Evolutionary conservation across 2,329 filamentous ascomycete genomes (phyloP), one percentile per base, ranked within the genome.

Genomic region (Camptophora hylomeconis): DNA sequence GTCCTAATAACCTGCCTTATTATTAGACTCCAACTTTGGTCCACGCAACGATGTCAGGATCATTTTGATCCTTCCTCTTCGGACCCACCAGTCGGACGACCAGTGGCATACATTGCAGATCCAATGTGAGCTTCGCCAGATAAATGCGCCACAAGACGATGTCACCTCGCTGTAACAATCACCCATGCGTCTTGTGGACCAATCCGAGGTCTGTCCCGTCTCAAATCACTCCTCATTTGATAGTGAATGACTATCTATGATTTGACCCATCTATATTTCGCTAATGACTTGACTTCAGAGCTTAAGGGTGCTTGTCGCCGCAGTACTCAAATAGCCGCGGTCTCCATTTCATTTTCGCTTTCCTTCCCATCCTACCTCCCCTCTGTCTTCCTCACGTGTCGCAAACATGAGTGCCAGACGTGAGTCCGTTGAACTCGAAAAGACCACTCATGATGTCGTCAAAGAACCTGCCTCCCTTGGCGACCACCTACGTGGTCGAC

Each of bases 391-490:
- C n/a, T n/a, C n/a, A n/a, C n/a, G n/a, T n/a, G 21, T 32, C 25
- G 37, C 17, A 28, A 40, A 38, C 18, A 40, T 40, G 37, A 35
- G 22, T 35, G 13, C 24, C 26, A 32, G 35, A 9, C 24, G 38
- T 32, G 35, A 40, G 19, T 6, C 31, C 28, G 27, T 36, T 20
- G 13, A 17, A 17, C 17, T 29, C 14, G 33, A 27, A 18, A 36
- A 41, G 28, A 41, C n/a, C 31, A 24, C 13, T 24, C 28, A 31
- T 31, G 24, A 12, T 13, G 26, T 28, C 8, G 20, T 3, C 8
- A 23, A 34, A 17, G 20, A 17, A 18, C 17, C 15, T n/a, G 25
- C 12, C 14, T n/a, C 17, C 8, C 13, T 33, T 26, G 17, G 15
- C 17, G 31, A 34, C 2, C 34, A 39, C 31, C 25, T 18, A 16